These are phyloP conservation scores for Colletotrichum tamarilloi DNA, from an alignment of 2,329 filamentous ascomycete genomes.

Conservation along the genomic window DNA sequence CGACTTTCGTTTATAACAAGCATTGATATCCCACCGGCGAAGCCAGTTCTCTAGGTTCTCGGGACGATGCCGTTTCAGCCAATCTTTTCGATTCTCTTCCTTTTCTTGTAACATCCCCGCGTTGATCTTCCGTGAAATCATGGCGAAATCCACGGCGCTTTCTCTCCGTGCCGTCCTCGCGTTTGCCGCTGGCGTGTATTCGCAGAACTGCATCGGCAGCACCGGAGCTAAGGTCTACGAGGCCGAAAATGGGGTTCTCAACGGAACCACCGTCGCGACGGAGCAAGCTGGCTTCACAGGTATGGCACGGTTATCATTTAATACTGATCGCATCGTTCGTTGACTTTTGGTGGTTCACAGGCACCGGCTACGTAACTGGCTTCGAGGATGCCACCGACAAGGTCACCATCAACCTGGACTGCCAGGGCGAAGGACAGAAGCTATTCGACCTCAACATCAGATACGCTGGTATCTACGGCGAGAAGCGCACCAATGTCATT, in stretches of 20 bases:
- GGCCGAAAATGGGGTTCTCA: conserved; percentile 54
- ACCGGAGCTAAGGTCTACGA: conserved; percentile 41
- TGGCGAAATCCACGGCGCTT: conserved; percentile 24
- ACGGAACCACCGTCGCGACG: conserved; percentile 52
- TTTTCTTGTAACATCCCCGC: neutral
- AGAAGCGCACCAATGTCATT: conserved; percentile 55
- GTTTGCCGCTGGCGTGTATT: conserved; percentile 30
- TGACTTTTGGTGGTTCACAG: conserved; percentile 39
- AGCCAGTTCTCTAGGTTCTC: neutral
- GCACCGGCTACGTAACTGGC: conserved; percentile 58
- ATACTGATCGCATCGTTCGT: neutral
- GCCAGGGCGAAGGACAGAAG: conserved; percentile 41
- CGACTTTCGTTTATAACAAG: neutral
- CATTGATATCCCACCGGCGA: conserved; percentile 6
- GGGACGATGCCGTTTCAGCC: neutral
- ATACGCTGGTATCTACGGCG: conserved; percentile 58
- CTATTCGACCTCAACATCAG: conserved; percentile 57
- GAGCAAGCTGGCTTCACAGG: conserved; percentile 52
- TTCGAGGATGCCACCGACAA: conserved; percentile 55
- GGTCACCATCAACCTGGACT: conserved; percentile 54
- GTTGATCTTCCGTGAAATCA: conserved; percentile 13
- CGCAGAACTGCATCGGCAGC: conserved; percentile 29
- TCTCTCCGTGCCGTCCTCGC: conserved; percentile 17
- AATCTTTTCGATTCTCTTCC: neutral
- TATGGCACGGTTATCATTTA: conserved; percentile 9